Percentiles rank a stretch among this genome's conserved stretches.
These are phyloP conservation scores for Apocynum venetum DNA, from an alignment of 257 asterid genomes.

Conservation along the genomic window DNA sequence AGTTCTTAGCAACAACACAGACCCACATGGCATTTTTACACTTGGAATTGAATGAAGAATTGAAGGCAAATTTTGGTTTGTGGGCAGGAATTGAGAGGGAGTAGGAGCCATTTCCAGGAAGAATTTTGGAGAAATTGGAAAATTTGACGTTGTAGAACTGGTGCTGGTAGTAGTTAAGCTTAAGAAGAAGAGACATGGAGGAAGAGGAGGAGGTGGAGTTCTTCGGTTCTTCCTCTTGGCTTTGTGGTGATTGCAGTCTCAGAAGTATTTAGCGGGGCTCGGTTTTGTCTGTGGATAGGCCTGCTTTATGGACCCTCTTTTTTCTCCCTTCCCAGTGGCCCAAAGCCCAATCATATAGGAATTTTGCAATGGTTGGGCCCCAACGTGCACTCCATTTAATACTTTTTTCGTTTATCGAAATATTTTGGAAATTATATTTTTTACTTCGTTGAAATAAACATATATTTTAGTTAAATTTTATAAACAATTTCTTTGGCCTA, in stretches of 20 bases:
- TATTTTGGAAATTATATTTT: too few relatives aligned
- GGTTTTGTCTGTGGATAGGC: neutral
- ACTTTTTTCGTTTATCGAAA: too few relatives aligned
- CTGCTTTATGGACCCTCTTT: neutral
- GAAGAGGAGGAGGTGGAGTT: neutral
- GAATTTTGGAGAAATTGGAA: slow-evolving; percentile 16
- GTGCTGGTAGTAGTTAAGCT: slow-evolving; percentile 24
- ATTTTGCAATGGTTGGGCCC: too few relatives aligned
- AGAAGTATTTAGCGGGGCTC: slow-evolving; percentile 13
- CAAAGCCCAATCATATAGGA: neutral
- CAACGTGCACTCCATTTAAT: too few relatives aligned
- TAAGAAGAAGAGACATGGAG: slow-evolving; percentile 48
- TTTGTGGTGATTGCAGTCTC: neutral
- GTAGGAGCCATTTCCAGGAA: slow-evolving; percentile 10
- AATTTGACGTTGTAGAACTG: slow-evolving; percentile 12
- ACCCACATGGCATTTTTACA: slow-evolving; percentile 21
- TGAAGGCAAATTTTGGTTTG: slow-evolving; percentile 14
- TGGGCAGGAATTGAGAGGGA: slow-evolving; percentile 9
- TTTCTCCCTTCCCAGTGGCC: neutral
- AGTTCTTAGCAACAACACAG: slow-evolving; percentile 17
- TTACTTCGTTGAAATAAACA: too few relatives aligned
- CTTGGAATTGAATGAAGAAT: slow-evolving; percentile 16
- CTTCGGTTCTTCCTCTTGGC: neutral
- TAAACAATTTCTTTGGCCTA: too few relatives aligned
- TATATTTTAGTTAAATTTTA: too few relatives aligned